Conservation (phyloP, 345 rosid genomes). For the Arabidopsis thaliana region DNA sequence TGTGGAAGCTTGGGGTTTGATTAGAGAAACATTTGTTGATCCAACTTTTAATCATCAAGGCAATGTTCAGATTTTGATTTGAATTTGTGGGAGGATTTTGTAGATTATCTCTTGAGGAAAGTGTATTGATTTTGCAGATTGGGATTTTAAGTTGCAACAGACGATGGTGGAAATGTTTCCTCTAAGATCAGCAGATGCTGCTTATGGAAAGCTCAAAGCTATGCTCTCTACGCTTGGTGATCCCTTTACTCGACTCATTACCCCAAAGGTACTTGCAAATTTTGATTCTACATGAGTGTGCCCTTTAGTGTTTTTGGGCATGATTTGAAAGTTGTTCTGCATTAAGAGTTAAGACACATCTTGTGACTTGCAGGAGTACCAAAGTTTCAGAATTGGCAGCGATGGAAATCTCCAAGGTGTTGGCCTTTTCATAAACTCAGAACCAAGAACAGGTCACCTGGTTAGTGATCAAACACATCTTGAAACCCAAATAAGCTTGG, state of each 20-base stretch:
- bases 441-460: slow-evolving; percentile 86
- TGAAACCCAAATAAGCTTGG: slow-evolving; percentile 2
- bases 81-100: slow-evolving; percentile 2
- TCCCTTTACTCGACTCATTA: slow-evolving; percentile 86
- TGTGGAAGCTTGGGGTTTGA: slow-evolving; percentile 94
- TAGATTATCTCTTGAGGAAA: neutral
- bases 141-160: slow-evolving; percentile 89
- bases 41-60: slow-evolving; percentile 94
- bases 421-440: slow-evolving; percentile 73
- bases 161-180: slow-evolving; percentile 95
- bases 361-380: slow-evolving; percentile 72
- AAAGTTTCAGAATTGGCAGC: slow-evolving; percentile 85
- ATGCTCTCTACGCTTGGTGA: slow-evolving; percentile 97
- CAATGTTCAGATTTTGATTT: slow-evolving; percentile 21
- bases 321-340: neutral
- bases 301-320: neutral
- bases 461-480: slow-evolving; percentile 52
- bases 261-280: slow-evolving; percentile 67
- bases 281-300: neutral
- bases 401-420: slow-evolving; percentile 94
- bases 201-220: slow-evolving; percentile 68
- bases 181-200: slow-evolving; percentile 78
- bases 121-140: slow-evolving; percentile 54
- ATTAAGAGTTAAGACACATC: neutral
- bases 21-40: slow-evolving; percentile 86